Conservation (phyloP, 1,139 yeast species). For the Yamadazyma diddensiae region DNA sequence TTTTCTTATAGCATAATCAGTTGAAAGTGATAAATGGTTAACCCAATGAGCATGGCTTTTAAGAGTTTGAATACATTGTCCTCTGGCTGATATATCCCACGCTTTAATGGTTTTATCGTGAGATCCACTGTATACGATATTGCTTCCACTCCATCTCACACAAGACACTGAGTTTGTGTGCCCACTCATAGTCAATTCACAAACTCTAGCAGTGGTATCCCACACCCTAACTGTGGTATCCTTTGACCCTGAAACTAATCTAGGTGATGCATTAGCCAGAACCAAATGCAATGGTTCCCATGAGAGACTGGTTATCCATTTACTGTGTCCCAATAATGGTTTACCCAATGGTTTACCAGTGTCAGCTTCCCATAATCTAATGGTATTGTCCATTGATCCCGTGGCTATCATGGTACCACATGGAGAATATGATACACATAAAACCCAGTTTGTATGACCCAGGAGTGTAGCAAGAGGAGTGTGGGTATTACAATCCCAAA, state of each 20-base stretch:
- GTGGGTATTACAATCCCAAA: slow-evolving; percentile 96
- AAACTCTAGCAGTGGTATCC: slow-evolving; percentile 76
- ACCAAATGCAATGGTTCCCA: slow-evolving; percentile 96
- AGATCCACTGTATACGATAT: slow-evolving; percentile 82
- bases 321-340: slow-evolving; percentile 74
- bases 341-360: slow-evolving; percentile 76
- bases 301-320: slow-evolving; percentile 84
- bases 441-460: slow-evolving; percentile 93
- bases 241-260: slow-evolving; percentile 85
- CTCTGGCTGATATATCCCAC: slow-evolving; percentile 79
- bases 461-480: slow-evolving; percentile 77
- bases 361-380: slow-evolving; percentile 81
- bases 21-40: slow-evolving; percentile 85
- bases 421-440: slow-evolving; percentile 92
- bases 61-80: slow-evolving; percentile 74
- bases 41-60: slow-evolving; percentile 98
- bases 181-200: slow-evolving; percentile 75
- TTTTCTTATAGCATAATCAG: slow-evolving; percentile 81
- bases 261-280: slow-evolving; percentile 60
- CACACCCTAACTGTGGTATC: slow-evolving; percentile 89
- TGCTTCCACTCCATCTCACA: slow-evolving; percentile 94
- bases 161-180: slow-evolving; percentile 89
- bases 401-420: slow-evolving; percentile 91
- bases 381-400: slow-evolving; percentile 91
- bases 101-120: slow-evolving; percentile 93